phyloP scores from a whole-genome alignment of 1,284 basidiomycete species.

The Leccinum solheimii region DNA sequence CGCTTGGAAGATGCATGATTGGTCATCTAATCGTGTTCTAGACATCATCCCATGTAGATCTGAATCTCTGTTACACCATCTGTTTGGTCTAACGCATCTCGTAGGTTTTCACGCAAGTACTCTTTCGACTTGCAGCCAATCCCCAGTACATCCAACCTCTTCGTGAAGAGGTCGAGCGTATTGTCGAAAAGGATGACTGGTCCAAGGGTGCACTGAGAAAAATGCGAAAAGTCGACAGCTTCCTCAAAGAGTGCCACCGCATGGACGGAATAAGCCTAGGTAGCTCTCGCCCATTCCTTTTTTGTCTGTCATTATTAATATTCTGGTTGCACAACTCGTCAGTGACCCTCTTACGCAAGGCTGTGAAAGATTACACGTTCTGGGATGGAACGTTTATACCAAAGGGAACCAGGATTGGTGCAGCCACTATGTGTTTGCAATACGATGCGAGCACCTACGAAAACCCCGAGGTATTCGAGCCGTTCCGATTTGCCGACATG shows the following conservation, averaged over 20 bases:
- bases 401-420: neutral
- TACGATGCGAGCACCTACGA: neutral
- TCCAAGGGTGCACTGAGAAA: slow-evolving; percentile 1
- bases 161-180: slow-evolving; percentile 44
- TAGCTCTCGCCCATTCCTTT: neutral
- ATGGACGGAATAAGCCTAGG: slow-evolving; percentile 5
- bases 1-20: neutral
- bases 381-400: neutral
- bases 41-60: neutral
- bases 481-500: neutral
- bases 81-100: neutral
- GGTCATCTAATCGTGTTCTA: neutral
- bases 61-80: neutral
- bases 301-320: neutral
- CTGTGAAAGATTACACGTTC: neutral
- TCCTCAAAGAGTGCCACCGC: slow-evolving; percentile 10
- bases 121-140: slow-evolving; percentile 19
- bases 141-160: neutral
- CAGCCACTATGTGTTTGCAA: neutral
- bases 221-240: slow-evolving; percentile 17
- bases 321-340: neutral
- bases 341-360: neutral
- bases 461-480: neutral
- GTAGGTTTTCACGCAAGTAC: slow-evolving; percentile 5
- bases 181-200: neutral